Base-by-base conservation (phyloP, 2,329 filamentous ascomycete genomes). In the Herpotrichia juniperi region DNA sequence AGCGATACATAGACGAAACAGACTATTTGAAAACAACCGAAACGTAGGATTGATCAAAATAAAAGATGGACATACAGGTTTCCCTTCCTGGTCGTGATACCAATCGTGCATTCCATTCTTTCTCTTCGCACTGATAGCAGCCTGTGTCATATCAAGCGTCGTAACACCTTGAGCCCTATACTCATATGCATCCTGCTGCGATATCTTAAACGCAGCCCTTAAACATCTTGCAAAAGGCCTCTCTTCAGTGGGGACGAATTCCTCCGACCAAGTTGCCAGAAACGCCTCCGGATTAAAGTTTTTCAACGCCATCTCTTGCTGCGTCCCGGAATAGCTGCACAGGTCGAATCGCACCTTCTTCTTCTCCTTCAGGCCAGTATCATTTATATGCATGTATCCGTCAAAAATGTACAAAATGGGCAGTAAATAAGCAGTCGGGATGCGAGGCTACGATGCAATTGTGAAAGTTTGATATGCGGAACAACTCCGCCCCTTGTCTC, bases 81-180 rank as follows among this genome's bases (percentile, higher is more conserved):
- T 73, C 70, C 78, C 63, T 51, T 64, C 42, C 67, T 72, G 49
- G 63, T 80, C 76, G 31, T 71, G 64, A 56, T 83, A 83, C 81
- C 81, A 83, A 17, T 69, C 76, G 53, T 82, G 80, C 34, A 83
- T 59, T 1, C 78, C 76, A 48, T 78, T 69, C n/a, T 71, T 64
- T 10, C 72, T 70, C 9, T 81, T 81, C 32, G 74, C 75, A 10
- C 75, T 69, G 42, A 83, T 73, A 17, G 80, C 80, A 46, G 69
- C 71, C 62, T 83, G 80, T 1, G 77, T 80, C 51, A 80, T 76
- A 3, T 73, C 64, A 1, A 84, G 71, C 1, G 79, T 82, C 14
- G 82, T 81, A 51, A 76, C 76, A 5, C 79, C 78, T 11, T 75
- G 74, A 0, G 81, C 81, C 51, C 77, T 75, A 58, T 84, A 84